These are phyloP conservation scores for Cnidoscolus chayamansa DNA, from an alignment of 441 rosid species.

Conservation along the genomic window DNA sequence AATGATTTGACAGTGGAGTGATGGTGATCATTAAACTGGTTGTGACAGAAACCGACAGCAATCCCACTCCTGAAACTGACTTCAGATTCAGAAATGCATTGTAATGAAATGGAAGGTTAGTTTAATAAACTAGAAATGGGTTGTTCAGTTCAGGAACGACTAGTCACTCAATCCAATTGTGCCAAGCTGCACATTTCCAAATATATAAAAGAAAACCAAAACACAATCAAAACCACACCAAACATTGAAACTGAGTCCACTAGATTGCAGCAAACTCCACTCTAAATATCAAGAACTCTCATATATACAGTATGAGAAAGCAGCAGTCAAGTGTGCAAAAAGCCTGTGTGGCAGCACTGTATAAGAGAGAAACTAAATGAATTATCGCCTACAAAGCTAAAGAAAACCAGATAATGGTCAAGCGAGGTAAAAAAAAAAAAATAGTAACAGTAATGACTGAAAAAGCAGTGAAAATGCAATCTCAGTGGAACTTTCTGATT, in stretches of 20 bases:
- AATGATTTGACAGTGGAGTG: too few species aligned
- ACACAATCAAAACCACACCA: conserved; percentile 24
- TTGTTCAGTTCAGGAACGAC: not conserved
- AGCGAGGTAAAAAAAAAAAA: not conserved
- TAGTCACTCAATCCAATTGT: not conserved
- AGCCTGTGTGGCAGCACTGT: conserved; percentile 32
- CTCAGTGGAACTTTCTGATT: conserved; percentile 23
- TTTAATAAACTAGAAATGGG: not conserved
- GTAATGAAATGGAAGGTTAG: not conserved
- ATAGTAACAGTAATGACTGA: not conserved
- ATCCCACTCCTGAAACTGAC: not conserved
- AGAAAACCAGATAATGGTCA: conserved; percentile 30
- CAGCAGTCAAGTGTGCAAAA: conserved; percentile 40
- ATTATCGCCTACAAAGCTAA: conserved; percentile 35
- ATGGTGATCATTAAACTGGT: too few species aligned
- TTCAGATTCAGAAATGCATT: not conserved
- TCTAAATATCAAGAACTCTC: conserved; percentile 44
- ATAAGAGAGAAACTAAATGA: conserved; percentile 28
- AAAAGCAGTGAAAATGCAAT: conserved; percentile 16
- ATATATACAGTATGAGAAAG: conserved; percentile 82
- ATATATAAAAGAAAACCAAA: not conserved
- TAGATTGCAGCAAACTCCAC: conserved; percentile 46
- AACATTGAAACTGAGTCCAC: conserved; percentile 27
- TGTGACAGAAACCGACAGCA: too few species aligned
- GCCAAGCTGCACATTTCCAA: not conserved